Evolutionary conservation across 352 stramenopile genomes (phyloP).

Genomic region (Phytophthora tubulina): DNA sequence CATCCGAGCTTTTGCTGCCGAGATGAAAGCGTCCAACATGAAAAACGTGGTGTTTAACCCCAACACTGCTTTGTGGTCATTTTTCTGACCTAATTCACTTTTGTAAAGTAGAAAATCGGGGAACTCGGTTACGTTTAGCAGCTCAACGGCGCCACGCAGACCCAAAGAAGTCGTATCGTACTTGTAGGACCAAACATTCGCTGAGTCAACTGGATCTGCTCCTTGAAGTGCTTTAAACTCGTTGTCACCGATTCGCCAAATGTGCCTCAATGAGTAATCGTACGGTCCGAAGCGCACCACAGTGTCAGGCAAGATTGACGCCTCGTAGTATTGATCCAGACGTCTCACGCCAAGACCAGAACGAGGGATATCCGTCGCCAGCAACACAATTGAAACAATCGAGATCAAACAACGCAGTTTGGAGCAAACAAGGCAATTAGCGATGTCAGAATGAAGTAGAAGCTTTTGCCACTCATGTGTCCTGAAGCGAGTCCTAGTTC

Average conservation of each 20-base stretch:
- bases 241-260: conserved; percentile 16
- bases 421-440: conserved; percentile 38
- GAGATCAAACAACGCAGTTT: conserved; percentile 46
- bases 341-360: conserved; percentile 47
- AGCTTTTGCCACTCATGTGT: conserved; percentile 20
- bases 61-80: conserved; percentile 20
- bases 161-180: conserved; percentile 51
- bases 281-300: conserved; percentile 52
- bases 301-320: conserved; percentile 28
- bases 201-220: conserved; percentile 9
- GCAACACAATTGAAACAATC: conserved; percentile 45
- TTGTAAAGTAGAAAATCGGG: conserved; percentile 41
- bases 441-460: conserved; percentile 39
- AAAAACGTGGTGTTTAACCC: conserved; percentile 36
- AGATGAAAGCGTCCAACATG: conserved; percentile 49
- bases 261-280: conserved; percentile 53
- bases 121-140: conserved; percentile 40
- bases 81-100: neutral
- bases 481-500: too few relatives aligned
- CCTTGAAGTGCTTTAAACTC: conserved; percentile 31
- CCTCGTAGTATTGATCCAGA: conserved; percentile 35
- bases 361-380: conserved; percentile 60
- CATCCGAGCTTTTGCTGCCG: conserved; percentile 1
- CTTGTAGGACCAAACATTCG: conserved; percentile 46
- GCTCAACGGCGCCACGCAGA: conserved; percentile 33